phyloP scores from a whole-genome alignment of 495 filamentous ascomycete genomes.

The Aspergillus sparsus region DNA sequence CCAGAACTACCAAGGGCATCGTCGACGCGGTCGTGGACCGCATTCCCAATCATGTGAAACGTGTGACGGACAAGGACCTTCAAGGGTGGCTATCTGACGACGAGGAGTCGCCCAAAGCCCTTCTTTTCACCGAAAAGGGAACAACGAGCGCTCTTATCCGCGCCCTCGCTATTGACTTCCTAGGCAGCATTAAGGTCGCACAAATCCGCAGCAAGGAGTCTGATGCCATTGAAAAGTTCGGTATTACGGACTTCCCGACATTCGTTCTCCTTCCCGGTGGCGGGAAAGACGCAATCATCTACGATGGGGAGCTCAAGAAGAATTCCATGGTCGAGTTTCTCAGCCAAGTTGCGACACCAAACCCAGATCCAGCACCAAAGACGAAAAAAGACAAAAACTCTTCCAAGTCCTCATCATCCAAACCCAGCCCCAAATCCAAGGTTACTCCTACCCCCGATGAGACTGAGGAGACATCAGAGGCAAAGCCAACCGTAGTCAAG shows the following conservation, averaged over 20 bases:
- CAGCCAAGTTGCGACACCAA: conserved; percentile 70
- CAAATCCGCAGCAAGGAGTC: conserved; percentile 85
- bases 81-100: conserved; percentile 72
- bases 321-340: conserved; percentile 80
- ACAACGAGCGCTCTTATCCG: conserved; percentile 79
- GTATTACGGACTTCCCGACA: conserved; percentile 74
- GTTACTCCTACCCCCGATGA: conserved; percentile 36
- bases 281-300: conserved; percentile 65
- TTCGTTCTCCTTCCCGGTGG: conserved; percentile 79
- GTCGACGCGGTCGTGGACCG: conserved; percentile 79
- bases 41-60: conserved; percentile 90
- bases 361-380: conserved; percentile 66
- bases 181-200: conserved; percentile 77
- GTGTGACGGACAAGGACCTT: conserved; percentile 74
- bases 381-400: conserved; percentile 45
- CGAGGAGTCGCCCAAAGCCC: conserved; percentile 77
- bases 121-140: conserved; percentile 94
- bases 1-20: conserved; percentile 78
- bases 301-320: conserved; percentile 86
- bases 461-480: conserved; percentile 45
- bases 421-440: conserved; percentile 37
- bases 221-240: conserved; percentile 69
- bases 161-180: conserved; percentile 86
- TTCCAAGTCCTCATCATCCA: conserved; percentile 32
- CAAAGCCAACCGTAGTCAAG: conserved; percentile 25